Evolutionary conservation across 116 monocot genomes (phyloP), one percentile per base, ranked within the genome.

Genomic region (Iris pallida): DNA sequence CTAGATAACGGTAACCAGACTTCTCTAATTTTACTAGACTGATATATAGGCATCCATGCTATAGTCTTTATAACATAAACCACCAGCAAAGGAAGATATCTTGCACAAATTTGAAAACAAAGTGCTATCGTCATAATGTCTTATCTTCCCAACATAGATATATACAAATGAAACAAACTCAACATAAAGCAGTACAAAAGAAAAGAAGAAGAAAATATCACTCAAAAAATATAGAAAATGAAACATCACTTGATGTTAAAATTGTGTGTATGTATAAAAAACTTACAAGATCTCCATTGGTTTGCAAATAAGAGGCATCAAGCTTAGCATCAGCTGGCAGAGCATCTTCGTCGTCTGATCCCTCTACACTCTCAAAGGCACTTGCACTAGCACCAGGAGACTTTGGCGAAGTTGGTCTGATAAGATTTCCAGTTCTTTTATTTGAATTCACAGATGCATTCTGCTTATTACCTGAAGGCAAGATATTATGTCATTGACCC

Each of bases 301-400:
- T 40, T 68, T 70, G 73, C 67, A 89, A 70, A 73, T 90, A 98
- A 53, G 75, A 18, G 73, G 41, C 63, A 30, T 88, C 90, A 17
- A 84, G 59, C 57, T 88, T 82, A 55, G 45, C 47, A 80, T 90
- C 81, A 70, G 59, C 53, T 4, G 63, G 55, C 46, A 86, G 16
- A 16, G 82, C 77, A 20, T 84, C 82, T 65, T 93, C 96, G 30
- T 89, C 85, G 66, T 86, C 98, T 45, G 93, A 98, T 74, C 73
- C 98, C 58, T 88, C 93, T 45, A 86, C 18, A 20, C 90, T 98
- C 46, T 89, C 97, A 76, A 88, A 86, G 60, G 83, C 84, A 82
- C 90, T 95, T 61, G 75, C 81, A 82, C 90, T 95, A 65, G 75
- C 81, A 55, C 77, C 78, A 68, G 98, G 90, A 75, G 98, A 92